Evolutionary conservation across 2,329 filamentous ascomycete genomes (phyloP), one percentile per base, ranked within the genome.

Genomic region (Calonectria multiphialidica): DNA sequence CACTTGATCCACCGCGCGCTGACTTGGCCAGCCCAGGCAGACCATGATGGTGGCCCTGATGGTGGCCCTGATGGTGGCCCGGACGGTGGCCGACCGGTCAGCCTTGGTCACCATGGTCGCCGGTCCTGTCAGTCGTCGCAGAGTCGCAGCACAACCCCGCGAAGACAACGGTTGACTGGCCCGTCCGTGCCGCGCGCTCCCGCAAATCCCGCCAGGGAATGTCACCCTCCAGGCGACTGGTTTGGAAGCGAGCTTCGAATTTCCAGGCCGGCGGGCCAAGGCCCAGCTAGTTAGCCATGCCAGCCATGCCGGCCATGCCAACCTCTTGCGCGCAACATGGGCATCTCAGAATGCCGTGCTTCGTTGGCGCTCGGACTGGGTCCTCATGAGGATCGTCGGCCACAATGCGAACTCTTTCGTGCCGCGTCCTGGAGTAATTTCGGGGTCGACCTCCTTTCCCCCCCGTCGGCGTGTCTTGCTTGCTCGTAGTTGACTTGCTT

Each of bases 1-100:
- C 70, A 62, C 71, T 72, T 73, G 71, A 77, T 77, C 76, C 76
- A 79, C 78, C 72, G 40, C 63, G 40, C 63, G 73, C 72, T 77
- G 78, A 78, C 75, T 71, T 79, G 78, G 77, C 73, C 69, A 68
- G 66, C 15, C 40, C 72, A 77, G 74, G 72, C 68, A 71, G 63
- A 40, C 37, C 50, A 30, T 59, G 53, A 45, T 68, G 65, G 70
- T 72, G 71, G 76, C 68, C 75, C 64, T 59, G 53, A 45, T 68
- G 65, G 70, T 72, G 71, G 77, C 66, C 75, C 64, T 59, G 53
- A 45, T 68, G 65, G 72, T 73, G 71, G 77, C 68, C 75, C 68
- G 49, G 50, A 63, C 66, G 53, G 72, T 70, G 68, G 75, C 68
- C 68, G 73, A 71, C 75, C 72, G 72, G 64, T 63, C 74, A 68